Conservation (phyloP, 257 asterid species). For the Solanum raphanifolium region DNA sequence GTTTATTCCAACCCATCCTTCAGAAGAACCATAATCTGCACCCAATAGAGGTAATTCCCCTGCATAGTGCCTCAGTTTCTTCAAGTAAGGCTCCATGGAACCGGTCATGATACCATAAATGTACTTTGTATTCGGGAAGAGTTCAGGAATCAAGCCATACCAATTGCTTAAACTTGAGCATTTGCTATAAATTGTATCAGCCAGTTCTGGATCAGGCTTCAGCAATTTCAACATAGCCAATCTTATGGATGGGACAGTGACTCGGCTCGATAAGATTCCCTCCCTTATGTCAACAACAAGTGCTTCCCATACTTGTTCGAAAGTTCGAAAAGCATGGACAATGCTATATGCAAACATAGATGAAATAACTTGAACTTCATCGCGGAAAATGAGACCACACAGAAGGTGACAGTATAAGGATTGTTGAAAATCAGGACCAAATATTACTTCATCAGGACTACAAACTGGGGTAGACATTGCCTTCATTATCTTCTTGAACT, state of each 20-base stretch:
- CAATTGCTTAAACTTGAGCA: constrained; percentile 12
- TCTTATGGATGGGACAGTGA: constrained; percentile 6
- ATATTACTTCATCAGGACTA: constrained; percentile 41
- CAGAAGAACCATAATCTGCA: constrained; percentile 25
- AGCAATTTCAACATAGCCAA: constrained; percentile 17
- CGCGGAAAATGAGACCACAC: constrained; percentile 31
- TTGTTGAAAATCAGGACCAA: constrained; percentile 12
- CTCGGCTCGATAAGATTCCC: constrained; percentile 14
- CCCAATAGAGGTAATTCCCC: constrained; percentile 18
- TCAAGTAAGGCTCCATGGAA: neutral
- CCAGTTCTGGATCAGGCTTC: constrained; percentile 21
- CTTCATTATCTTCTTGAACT: constrained; percentile 45
- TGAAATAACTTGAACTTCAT: constrained; percentile 25
- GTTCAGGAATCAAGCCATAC: constrained; percentile 22
- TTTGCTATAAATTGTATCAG: constrained; percentile 15
- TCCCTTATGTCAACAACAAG: constrained; percentile 20
- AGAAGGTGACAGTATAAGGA: constrained; percentile 15
- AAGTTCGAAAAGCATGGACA: neutral
- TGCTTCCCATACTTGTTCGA: constrained; percentile 16
- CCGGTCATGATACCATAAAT: neutral
- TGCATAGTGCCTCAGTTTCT: neutral
- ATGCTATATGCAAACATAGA: neutral
- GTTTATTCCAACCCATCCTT: neutral
- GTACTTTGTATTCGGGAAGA: constrained; percentile 41
- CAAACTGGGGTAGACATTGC: constrained; percentile 30